Evolutionary conservation across 2,329 filamentous ascomycete species (phyloP).

Genomic region (Pseudogymnoascus sp.): DNA sequence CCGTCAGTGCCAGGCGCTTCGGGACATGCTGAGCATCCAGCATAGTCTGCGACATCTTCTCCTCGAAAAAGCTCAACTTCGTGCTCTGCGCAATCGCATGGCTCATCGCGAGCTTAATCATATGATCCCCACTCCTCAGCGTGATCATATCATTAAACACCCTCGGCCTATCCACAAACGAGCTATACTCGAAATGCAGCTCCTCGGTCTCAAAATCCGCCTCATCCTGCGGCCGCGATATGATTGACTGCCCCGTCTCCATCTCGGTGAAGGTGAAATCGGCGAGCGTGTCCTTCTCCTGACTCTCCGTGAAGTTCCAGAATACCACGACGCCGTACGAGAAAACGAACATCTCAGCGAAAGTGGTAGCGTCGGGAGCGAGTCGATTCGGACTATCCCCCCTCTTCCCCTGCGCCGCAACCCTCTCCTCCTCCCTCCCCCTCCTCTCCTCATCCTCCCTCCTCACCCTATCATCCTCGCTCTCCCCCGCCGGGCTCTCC

Average conservation of each 20-base stretch:
- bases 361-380: slow-evolving; percentile 62
- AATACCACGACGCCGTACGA: slow-evolving; percentile 96
- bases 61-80: slow-evolving; percentile 92
- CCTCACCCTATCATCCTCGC: slow-evolving; percentile 26
- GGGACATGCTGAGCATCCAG: slow-evolving; percentile 85
- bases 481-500: slow-evolving; percentile 36
- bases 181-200: slow-evolving; percentile 96
- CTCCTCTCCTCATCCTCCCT: slow-evolving; percentile 26
- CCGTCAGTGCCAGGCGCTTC: slow-evolving; percentile 78
- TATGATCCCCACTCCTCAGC: slow-evolving; percentile 85
- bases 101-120: slow-evolving; percentile 97
- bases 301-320: slow-evolving; percentile 95
- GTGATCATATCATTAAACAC: slow-evolving; percentile 99
- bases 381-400: slow-evolving; percentile 48
- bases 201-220: slow-evolving; percentile 95
- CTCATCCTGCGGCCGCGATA: slow-evolving; percentile 72
- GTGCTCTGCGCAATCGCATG: slow-evolving; percentile 97
- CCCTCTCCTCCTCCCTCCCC: slow-evolving; percentile 29
- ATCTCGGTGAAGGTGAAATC: slow-evolving; percentile 82
- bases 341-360: slow-evolving; percentile 95
- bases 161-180: slow-evolving; percentile 72
- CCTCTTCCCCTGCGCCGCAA: slow-evolving; percentile 31
- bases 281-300: slow-evolving; percentile 93
- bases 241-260: slow-evolving; percentile 56
- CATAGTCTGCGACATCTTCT: slow-evolving; percentile 93